Evolutionary conservation across 2,329 filamentous ascomycete species (phyloP).

Genomic region (Alternaria rosae): DNA sequence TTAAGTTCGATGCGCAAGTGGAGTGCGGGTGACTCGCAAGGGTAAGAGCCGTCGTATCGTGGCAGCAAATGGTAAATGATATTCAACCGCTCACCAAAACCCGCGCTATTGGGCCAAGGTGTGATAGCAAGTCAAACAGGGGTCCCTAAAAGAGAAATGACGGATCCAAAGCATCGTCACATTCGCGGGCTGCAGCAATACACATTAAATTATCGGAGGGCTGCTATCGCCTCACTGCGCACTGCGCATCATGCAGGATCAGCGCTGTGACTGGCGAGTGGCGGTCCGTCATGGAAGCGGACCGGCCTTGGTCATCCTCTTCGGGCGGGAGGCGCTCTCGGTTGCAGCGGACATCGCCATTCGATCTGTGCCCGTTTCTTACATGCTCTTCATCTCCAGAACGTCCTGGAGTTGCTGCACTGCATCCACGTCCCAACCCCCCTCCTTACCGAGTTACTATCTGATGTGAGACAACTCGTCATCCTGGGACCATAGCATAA

Average conservation of each 20-base stretch:
- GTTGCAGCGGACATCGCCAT: slow-evolving; percentile 42
- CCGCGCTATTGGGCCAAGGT: slow-evolving; percentile 50
- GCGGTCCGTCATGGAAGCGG: slow-evolving; percentile 31
- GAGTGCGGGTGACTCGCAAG: slow-evolving; percentile 43
- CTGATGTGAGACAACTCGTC: slow-evolving; percentile 26
- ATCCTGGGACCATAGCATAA: slow-evolving; percentile 10
- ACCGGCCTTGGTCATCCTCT: slow-evolving; percentile 26
- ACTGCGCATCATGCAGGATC: slow-evolving; percentile 32
- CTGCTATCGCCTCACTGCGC: slow-evolving; percentile 21
- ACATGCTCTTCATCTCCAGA: slow-evolving; percentile 12
- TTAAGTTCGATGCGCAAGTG: slow-evolving; percentile 43
- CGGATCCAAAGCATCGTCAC: slow-evolving; percentile 39
- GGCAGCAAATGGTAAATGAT: slow-evolving; percentile 46
- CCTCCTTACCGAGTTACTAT: slow-evolving; percentile 11
- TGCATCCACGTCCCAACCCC: slow-evolving; percentile 9
- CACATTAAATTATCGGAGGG: slow-evolving; percentile 25
- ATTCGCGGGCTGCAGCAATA: slow-evolving; percentile 33
- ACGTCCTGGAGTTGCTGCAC: slow-evolving; percentile 20
- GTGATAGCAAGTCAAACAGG: slow-evolving; percentile 44
- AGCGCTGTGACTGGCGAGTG: slow-evolving; percentile 38
- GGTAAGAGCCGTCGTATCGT: slow-evolving; percentile 37
- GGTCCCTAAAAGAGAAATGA: slow-evolving; percentile 30
- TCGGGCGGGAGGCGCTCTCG: slow-evolving; percentile 43
- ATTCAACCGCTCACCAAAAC: slow-evolving; percentile 45
- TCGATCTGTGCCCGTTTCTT: slow-evolving; percentile 25